Base-by-base conservation (phyloP, 768 basidiomycete genomes). In the Asterophora parasitica region DNA sequence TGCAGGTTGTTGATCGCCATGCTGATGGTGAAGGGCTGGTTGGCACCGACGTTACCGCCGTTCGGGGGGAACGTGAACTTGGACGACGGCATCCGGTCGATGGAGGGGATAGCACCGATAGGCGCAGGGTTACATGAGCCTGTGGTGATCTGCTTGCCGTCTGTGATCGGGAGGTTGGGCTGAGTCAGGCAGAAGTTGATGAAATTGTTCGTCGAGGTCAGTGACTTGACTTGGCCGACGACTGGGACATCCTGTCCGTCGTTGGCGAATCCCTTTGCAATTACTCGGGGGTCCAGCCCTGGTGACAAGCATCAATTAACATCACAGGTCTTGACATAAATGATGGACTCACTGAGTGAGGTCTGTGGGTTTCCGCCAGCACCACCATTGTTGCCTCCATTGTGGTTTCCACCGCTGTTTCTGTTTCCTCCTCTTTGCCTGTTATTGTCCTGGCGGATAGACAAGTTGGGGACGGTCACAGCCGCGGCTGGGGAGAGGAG, bases 171-270 rank as follows among this genome's bases (percentile, higher is more conserved):
- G 44, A 72, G 62, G 47, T 71, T 60, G 30, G 69, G 63, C 7
- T 62, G 59, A 10, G 66, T 71, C 12, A 67, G 58, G 56, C 76
- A 80, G 58, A 72, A 72, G 65, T 78, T 76, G 67, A 77, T 75
- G 55, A 77, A 83, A 67, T 82, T 82, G 65, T 83, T 79, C 15
- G 64, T 66, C n/a, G 75, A 76, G 1, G 76, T 76, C 23, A 71
- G 59, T 4, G 76, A 79, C 5, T 73, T 60, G 44, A 72, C 72
- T 58, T 77, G 75, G 37, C 75, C 72, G 20, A 61, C 61, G 20
- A 65, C 57, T 1, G 71, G 70, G 31, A 68, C 63, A 43, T 67
- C 60, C 53, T 74, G 74, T 36, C 77, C 82, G 50, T 78, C 58
- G 40, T 78, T 71, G 27, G 71, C 70, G 48, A 81, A 77, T 37